Conservation (phyloP, 1,139 yeast genomes). For the Candida sp. region DNA sequence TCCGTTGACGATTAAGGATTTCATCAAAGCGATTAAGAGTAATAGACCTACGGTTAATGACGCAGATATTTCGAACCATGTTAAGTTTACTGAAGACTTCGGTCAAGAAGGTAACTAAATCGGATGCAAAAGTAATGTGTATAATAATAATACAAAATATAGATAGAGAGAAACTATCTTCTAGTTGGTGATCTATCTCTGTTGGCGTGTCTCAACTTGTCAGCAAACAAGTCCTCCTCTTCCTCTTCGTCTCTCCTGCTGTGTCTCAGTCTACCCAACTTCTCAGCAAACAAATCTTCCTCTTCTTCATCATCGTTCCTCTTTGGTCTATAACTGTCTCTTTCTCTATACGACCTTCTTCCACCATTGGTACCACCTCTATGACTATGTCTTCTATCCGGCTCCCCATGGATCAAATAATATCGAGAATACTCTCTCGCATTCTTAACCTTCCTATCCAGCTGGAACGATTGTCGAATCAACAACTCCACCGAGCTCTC, state of each 20-base stretch:
- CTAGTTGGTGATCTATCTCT: constrained; percentile 23
- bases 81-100: constrained; percentile 89
- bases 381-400: constrained; percentile 42
- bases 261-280: constrained; percentile 5
- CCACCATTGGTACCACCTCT: not conserved
- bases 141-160: not conserved
- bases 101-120: constrained; percentile 94
- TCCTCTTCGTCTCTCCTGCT: constrained; percentile 21
- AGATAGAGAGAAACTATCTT: not conserved
- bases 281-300: constrained; percentile 19
- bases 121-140: not conserved
- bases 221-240: constrained; percentile 20
- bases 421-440: constrained; percentile 68
- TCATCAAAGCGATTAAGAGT: constrained; percentile 87
- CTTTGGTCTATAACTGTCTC: constrained; percentile 7
- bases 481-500: constrained; percentile 44
- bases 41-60: constrained; percentile 96
- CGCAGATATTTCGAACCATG: constrained; percentile 80
- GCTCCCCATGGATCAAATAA: constrained; percentile 77
- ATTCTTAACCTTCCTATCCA: constrained; percentile 62
- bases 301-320: constrained; percentile 16
- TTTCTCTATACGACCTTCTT: constrained; percentile 13
- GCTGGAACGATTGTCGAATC: constrained; percentile 54
- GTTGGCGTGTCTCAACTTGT: constrained; percentile 15
- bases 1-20: constrained; percentile 86